Percentiles rank a stretch among this genome's conserved stretches.
Conservation (phyloP, 805 yeast genomes). For the Ogataea naganishii region DNA sequence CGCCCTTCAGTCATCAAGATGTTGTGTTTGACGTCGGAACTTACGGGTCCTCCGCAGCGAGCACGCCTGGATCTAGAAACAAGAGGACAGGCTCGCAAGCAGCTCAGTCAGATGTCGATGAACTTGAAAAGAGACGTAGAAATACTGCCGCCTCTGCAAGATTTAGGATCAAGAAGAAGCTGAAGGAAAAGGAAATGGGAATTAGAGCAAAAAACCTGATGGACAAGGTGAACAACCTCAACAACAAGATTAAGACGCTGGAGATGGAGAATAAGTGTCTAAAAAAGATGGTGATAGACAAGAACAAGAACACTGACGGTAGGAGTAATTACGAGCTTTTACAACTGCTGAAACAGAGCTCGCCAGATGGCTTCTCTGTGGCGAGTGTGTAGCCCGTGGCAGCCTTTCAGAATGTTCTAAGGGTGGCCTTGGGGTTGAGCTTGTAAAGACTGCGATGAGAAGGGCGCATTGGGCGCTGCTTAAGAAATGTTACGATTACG, state of each 20-base stretch:
- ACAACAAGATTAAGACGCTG: slow-evolving; percentile 38
- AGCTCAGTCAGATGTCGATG: slow-evolving; percentile 5
- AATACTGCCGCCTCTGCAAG: slow-evolving; percentile 62
- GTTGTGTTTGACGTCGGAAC: not conserved
- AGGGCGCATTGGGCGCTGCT: too few species aligned
- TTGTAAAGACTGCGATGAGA: too few species aligned
- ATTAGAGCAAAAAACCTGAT: slow-evolving; percentile 31
- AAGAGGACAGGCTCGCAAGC: not conserved
- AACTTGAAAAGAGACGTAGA: slow-evolving; percentile 46
- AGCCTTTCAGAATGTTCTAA: not conserved
- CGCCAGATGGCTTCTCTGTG: slow-evolving; percentile 4
- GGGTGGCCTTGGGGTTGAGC: too few species aligned
- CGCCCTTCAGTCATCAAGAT: not conserved
- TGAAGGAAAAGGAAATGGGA: slow-evolving; percentile 53
- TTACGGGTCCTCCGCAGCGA: not conserved
- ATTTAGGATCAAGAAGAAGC: slow-evolving; percentile 53
- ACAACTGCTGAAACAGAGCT: slow-evolving; percentile 2
- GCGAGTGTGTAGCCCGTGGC: not conserved
- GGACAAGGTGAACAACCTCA: slow-evolving; percentile 36
- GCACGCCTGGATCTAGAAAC: not conserved
- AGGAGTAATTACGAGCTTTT: slow-evolving; percentile 6
- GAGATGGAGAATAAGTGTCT: slow-evolving; percentile 57
- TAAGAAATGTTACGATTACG: too few species aligned
- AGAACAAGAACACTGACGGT: slow-evolving; percentile 15
- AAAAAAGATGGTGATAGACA: slow-evolving; percentile 43